Evolutionary conservation across 1,284 basidiomycete species (phyloP), one percentile per base, ranked within the genome.

Genomic region (Tylopilus orsonianus): DNA sequence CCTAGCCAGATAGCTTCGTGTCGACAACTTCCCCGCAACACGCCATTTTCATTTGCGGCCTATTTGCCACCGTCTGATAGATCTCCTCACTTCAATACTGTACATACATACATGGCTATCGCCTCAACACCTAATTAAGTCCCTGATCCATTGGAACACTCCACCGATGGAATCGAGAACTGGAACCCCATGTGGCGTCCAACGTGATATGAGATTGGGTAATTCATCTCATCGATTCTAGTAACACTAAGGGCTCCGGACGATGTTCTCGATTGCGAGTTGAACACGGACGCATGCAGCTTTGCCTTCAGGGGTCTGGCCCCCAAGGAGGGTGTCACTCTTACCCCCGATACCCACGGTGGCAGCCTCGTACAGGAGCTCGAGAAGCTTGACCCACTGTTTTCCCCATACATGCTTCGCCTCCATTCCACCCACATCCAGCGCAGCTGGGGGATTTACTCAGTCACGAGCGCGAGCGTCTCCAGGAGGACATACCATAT

Each of bases 351-450:
- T 65, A 4, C 83, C 82, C 4, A 62, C 63, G 0, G 78, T 84
- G 34, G 80, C 75, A 8, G 82, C 81, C 43, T 82, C 75, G 56
- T 86, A 81, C 10, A 93, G 68, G 2, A 86, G 69, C 24, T 71
- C 76, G 32, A 93, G 73, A 39, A 93, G 65, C 64, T 95, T 95
- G 48, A 80, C 69, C 74, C 89, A 88, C 68, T 96, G 93, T 36
- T 71, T 69, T 2, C 92, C 90, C 78, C 83, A 94, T 5, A 86
- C 69, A 22, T 71, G 64, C 46, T 74, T 70, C 8, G 86, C 83
- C 27, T 81, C 72, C 20, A 72, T 62, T 0, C 89, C 90, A 44
- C 83, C 74, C 16, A 90, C 85, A 48, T 93, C 88, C 16, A 95
- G 68, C 29, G 82, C 87, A 48, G 80, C 86, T 81, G 61, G 53